A percentile compares a stretch with the other conserved stretches of the same genome.
Evolutionary conservation across 2,329 filamentous ascomycete genomes (phyloP).

Genomic region (Fusarium sublunatum): DNA sequence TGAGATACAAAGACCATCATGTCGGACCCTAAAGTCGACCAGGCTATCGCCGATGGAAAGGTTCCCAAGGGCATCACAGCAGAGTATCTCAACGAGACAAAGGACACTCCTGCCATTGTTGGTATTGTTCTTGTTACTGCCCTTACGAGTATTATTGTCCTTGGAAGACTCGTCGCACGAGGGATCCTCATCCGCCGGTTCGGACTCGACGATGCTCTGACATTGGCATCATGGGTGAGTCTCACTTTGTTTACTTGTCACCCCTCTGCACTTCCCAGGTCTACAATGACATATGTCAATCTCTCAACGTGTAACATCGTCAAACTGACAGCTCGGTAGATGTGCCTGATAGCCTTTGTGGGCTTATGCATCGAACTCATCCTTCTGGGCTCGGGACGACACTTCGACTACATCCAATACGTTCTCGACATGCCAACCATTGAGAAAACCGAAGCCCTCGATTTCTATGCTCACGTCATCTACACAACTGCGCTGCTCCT

Average conservation of each 20-base stretch:
- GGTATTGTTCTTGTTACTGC: conserved; percentile 54
- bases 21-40: conserved; percentile 43
- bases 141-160: conserved; percentile 51
- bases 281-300: background rate
- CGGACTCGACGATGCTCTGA: conserved; percentile 54
- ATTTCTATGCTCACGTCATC: conserved; percentile 63
- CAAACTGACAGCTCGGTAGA: conserved; percentile 39
- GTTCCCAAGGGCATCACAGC: conserved; percentile 51
- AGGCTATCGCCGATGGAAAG: conserved; percentile 51
- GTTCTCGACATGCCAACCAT: conserved; percentile 57
- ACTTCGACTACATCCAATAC: conserved; percentile 59
- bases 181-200: conserved; percentile 52
- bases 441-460: conserved; percentile 58
- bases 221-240: conserved; percentile 52
- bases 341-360: conserved; percentile 56
- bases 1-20: conserved; percentile 21
- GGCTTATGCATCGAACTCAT: conserved; percentile 58
- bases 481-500: conserved; percentile 62
- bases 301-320: background rate
- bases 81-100: conserved; percentile 52
- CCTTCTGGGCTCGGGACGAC: conserved; percentile 59
- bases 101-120: conserved; percentile 52
- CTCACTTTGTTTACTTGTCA: background rate
- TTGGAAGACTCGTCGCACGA: conserved; percentile 51
- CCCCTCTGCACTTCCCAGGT: background rate